Base-by-base conservation (phyloP, 1,139 yeast species). In the Taphrina populina region DNA sequence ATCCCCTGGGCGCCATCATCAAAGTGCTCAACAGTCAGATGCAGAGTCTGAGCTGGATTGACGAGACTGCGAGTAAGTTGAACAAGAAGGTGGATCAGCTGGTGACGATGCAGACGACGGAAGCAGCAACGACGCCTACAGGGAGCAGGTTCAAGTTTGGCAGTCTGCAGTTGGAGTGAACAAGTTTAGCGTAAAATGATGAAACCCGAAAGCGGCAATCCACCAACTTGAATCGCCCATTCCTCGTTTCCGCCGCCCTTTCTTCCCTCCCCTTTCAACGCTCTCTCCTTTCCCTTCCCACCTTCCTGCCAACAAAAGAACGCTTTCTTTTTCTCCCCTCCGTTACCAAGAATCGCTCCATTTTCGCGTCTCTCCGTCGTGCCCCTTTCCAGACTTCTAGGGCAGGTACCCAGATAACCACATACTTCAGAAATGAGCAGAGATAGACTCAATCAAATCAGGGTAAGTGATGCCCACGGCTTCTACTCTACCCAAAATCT, bases 41-140 rank as follows among this genome's bases (percentile, higher is more conserved):
- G 68, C 94, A 90, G 62, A 88, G 95, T 62, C 76, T 92, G 70
- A 88, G 83, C 68, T 90, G 92, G 76, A 80, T 92, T 58, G 96
- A 92, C 65, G 77, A 77, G 59, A 79, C 82, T 59, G 88, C 95
- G 59, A 76, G 77, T 19, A 73, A 74, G 34, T 75, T 92, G 65
- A 86, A 84, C 67, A 78, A 79, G 39, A 85, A 86, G 70, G 70
- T 92, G 60, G 75, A 74, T 20, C 73, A 65, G 39, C 66, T 70
- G 45, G 66, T 65, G 11, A 23, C 23, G 24, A 11, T 37, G 34
- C 32, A 49, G 39, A 43, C 26, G n/a, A 43, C 27, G 7, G 37
- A 30, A 21, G 23, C 26, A 13, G 37, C 47, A 7, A 29, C n/a
- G 13, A 43, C 47, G 13, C 47, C 47, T 10, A 29, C 29, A 5